Conservation (phyloP, 23 red algal species). For the Gracilaria domingensis region DNA sequence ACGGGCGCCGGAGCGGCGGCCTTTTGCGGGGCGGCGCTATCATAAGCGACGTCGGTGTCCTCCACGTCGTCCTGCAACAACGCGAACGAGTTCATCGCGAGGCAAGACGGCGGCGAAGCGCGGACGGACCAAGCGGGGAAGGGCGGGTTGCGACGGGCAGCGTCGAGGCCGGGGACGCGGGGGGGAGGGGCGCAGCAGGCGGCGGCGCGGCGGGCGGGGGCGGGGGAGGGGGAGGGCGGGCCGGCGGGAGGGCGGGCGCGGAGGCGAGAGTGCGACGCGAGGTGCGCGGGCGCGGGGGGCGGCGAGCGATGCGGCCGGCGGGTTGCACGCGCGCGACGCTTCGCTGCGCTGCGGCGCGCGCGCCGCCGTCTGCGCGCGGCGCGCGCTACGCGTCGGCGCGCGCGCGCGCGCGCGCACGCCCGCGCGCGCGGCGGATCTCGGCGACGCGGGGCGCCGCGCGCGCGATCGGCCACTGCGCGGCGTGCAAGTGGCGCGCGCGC, state of each 20-base stretch:
- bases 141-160: no score
- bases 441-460: background rate
- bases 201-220: background rate
- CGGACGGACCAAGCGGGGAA: no score
- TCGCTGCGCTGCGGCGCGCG: no score
- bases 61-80: conserved; percentile 71
- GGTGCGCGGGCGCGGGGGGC: background rate
- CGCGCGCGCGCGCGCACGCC: background rate
- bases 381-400: background rate
- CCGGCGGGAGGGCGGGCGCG: background rate
- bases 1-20: background rate
- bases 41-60: conserved; percentile 33
- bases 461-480: conserved; percentile 3
- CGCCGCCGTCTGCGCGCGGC: background rate
- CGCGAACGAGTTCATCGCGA: conserved; percentile 75
- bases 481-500: background rate
- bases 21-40: background rate
- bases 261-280: background rate
- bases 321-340: no score
- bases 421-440: background rate
- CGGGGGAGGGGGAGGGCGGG: background rate
- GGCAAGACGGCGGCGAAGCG: background rate
- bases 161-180: no score
- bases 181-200: no score
- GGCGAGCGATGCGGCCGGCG: conserved; percentile 13